Evolutionary conservation across 768 basidiomycete genomes (phyloP), one percentile per base, ranked within the genome.

Genomic region (Coprinopsis cinerea): DNA sequence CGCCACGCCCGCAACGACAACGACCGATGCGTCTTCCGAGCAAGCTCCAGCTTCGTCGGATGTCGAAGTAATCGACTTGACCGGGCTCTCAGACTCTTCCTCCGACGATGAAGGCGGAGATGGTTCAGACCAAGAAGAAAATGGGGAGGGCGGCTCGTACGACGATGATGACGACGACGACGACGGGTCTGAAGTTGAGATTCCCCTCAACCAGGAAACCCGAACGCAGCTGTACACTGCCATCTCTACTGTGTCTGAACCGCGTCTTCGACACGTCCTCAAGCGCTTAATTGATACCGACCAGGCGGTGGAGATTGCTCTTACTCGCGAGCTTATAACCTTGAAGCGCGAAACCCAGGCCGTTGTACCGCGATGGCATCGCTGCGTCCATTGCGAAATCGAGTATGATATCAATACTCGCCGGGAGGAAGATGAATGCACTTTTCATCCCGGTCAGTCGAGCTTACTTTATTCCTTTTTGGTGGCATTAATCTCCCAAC

Each of bases 371-470:
- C 70, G 74, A 24, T 78, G 74, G 73, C 71, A 74, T 44, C 63
- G 57, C 3, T 79, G 79, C 55, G 61, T 51, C 4, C 73, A 74
- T 52, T 81, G 79, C 53, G 61, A 67, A 17, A 68, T 70, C 46
- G 73, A 77, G 44, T 78, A 68, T 53, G 77, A 79, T 52, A 61
- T 66, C 36, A 66, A 67, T 11, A 60, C 56, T 4, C 53, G 59
- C 36, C 62, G 71, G 39, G 67, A 60, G 17, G 64, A 69, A 3
- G 66, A 63, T 2, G 75, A 75, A 51, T 82, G 79, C 52, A 40
- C 52, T 15, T 78, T 75, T 54, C 79, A 81, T 65, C 70, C 75
- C 36, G 78, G 79, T 78, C 47, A 44, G 71, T 37, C 42, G 14
- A 9, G 10, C 9, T 22, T 27, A 46, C 20, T 20, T 18, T 18